Evolutionary conservation across 2,329 filamentous ascomycete species (phyloP), one percentile per base, ranked within the genome.

Genomic region (Clarireedia paspali): DNA sequence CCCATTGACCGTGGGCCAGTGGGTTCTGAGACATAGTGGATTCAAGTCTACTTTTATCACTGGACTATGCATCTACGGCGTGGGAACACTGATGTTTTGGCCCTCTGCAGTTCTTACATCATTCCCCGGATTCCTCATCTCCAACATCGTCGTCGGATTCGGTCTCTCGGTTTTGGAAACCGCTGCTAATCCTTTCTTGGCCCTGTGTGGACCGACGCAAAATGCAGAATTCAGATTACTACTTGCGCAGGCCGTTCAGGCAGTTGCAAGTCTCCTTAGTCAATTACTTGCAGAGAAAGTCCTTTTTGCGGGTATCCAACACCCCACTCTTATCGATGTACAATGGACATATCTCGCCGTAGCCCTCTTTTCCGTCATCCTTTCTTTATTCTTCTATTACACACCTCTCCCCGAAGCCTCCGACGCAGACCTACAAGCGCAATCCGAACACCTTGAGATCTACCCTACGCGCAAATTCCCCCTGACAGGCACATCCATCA

Each of bases 321-420:
- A 75, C 2, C 70, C 75, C 30, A 80, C 79, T 1, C 76, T 94
- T 3, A 79, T 88, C 59, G 83, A 87, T 59, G 87, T 92, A 1
- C 89, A 94, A 70, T 95, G 87, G 86, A 88, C 88, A 0, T 94
- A 94, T 63, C 78, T 94, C n/a, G 86, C 84, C 55, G 86, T 92
- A 59, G 89, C 88, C 0, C 75, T 87, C 24, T 84, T 91, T 55
- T 88, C 87, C 57, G 87, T 86, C 52, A 74, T 81, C 3, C 76
- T 95, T 2, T 87, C 83, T 0, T 72, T 86, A 3, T 81, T 86
- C 66, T 85, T 87, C 67, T 86, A 81, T 66, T 87, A 86, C 64
- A 82, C 85, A 75, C 83, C 83, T 0, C 71, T 86, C 2, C 82
- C 83, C 0, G 83, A 74, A 81, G 61, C 74, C 75, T 2, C 70